phyloP scores from a whole-genome alignment of 139 green algal genomes.

The Picochlorum sp. region DNA sequence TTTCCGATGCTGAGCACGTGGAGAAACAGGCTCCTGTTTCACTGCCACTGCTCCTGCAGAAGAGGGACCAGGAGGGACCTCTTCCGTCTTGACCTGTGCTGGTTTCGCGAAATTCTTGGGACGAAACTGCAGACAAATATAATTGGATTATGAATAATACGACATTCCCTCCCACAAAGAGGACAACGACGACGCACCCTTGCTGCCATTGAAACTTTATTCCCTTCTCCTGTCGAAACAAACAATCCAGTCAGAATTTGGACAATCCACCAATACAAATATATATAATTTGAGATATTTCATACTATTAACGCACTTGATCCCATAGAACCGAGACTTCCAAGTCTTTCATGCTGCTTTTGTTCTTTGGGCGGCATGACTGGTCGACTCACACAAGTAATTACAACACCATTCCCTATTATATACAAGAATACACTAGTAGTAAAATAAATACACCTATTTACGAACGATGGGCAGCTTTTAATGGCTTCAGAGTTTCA shows the following conservation, averaged over 20 bases:
- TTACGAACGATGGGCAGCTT: neutral
- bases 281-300: no score
- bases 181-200: neutral
- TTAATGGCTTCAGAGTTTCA: conserved; percentile 9
- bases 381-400: no score
- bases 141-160: no score
- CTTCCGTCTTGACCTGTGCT: neutral
- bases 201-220: neutral
- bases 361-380: no score
- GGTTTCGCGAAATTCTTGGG: conserved; percentile 11
- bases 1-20: neutral
- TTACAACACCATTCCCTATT: no score
- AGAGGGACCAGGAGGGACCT: neutral
- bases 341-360: no score
- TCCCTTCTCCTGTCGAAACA: neutral
- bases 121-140: conserved; percentile 2
- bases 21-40: neutral
- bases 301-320: no score
- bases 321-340: no score
- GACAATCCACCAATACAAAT: no score
- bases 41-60: neutral
- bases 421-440: no score
- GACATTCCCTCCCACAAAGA: no score
- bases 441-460: no score
- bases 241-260: neutral